Percentiles rank a stretch among this genome's conserved stretches.
Evolutionary conservation across 306 rosid genomes (phyloP).

Genomic region (Macrotyloma uniflorum): DNA sequence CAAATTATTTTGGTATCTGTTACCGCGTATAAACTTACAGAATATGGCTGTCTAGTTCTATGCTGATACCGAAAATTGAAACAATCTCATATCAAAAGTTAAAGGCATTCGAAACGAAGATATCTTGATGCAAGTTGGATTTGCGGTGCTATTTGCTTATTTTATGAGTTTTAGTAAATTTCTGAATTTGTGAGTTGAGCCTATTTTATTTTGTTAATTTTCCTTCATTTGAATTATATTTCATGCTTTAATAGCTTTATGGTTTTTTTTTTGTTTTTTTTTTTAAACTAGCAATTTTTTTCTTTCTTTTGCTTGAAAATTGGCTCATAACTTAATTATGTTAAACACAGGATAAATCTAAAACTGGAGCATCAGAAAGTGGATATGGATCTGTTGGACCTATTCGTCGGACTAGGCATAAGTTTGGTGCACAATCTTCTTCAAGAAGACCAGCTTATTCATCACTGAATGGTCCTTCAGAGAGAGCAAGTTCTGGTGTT

Average conservation of each 20-base stretch:
- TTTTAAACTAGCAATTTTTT: slow-evolving; percentile 1
- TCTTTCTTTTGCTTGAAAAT: background rate
- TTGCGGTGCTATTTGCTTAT: slow-evolving; percentile 7
- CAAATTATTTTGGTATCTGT: slow-evolving; percentile 10
- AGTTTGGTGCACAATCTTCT: slow-evolving; percentile 51
- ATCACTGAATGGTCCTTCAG: slow-evolving; percentile 42
- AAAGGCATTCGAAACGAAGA: slow-evolving; percentile 23
- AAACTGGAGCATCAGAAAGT: slow-evolving; percentile 51
- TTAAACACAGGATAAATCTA: slow-evolving; percentile 54
- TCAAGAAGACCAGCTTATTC: slow-evolving; percentile 52
- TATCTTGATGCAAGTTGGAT: background rate
- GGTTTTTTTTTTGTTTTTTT: background rate
- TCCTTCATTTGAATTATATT: slow-evolving; percentile 4
- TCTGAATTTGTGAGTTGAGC: background rate
- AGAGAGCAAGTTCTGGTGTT: slow-evolving; percentile 42
- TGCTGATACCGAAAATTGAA: slow-evolving; percentile 14
- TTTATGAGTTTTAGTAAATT: background rate
- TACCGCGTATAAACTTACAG: background rate
- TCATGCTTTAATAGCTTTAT: background rate
- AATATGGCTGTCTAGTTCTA: background rate
- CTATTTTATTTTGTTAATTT: background rate
- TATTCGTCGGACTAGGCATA: slow-evolving; percentile 60
- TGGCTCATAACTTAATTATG: slow-evolving; percentile 19
- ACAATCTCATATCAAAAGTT: background rate
- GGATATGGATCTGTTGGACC: slow-evolving; percentile 80